Evolutionary conservation across 371 early-diverging fungal species (phyloP).

Genomic region (Haplosporangium sp.): DNA sequence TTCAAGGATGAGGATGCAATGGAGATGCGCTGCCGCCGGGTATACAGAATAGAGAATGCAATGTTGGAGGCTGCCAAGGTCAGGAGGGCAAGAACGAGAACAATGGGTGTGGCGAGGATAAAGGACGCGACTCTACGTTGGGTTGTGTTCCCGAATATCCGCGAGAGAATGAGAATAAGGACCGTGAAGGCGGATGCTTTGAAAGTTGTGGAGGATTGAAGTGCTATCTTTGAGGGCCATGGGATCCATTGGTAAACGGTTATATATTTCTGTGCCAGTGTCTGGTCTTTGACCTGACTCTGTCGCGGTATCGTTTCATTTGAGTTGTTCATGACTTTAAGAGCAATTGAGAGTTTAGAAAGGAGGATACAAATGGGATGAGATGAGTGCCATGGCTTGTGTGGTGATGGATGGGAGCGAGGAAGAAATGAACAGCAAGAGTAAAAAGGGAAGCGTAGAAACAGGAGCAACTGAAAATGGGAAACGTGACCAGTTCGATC

Average conservation of each 20-base stretch:
- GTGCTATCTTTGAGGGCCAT: too few species aligned
- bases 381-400: neutral
- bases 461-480: too few species aligned
- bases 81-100: constrained; percentile 28
- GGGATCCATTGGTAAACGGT: too few species aligned
- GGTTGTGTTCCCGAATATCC: constrained; percentile 28
- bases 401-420: neutral
- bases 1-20: constrained; percentile 2
- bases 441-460: too few species aligned
- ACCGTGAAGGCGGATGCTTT: constrained; percentile 5
- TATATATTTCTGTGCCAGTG: too few species aligned
- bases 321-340: too few species aligned
- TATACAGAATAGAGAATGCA: constrained; percentile 46
- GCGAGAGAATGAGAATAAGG: constrained; percentile 11
- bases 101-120: constrained; percentile 33
- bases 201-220: neutral
- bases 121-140: constrained; percentile 15
- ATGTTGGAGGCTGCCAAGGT: constrained; percentile 39
- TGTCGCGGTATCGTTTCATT: too few species aligned
- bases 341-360: neutral
- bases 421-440: neutral
- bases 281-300: too few species aligned
- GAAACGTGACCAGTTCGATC: too few species aligned
- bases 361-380: neutral
- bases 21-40: constrained; percentile 19